Evolutionary conservation across 192 early-diverging fungal species (phyloP), one percentile per base, ranked within the genome.

Genomic region (Coemansia sp.): DNA sequence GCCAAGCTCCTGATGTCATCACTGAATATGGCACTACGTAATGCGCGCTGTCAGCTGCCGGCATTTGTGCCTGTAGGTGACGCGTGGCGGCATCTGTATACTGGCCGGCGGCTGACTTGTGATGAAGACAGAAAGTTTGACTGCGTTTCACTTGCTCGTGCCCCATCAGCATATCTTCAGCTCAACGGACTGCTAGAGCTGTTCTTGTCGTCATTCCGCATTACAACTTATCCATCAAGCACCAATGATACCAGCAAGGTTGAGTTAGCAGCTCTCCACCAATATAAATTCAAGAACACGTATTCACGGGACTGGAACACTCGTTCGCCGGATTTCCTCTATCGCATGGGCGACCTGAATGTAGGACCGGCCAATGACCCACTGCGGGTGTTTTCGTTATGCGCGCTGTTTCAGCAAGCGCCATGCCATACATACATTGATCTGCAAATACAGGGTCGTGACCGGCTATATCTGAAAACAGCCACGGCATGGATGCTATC

Each of bases 11-110:
- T 88, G 13, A 63, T 85, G 35, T 86, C 86, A 2, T 83, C 86
- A n/a, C 82, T 85, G 64, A 79, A 82, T 26, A 84, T 87, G 45
- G 85, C 86, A 0, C 77, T 85, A 38, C 81, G 82, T 37, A 88
- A 86, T 68, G 83, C 78, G 14, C 80, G 70, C 30, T 90, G 88
- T 63, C 80, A 78, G 55, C 66, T 86, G 40, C 84, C 84, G 8
- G 78, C 80, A 18, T 86, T 83, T 77, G 80, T 80, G 20, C 84
- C 84, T 2, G 70, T 79, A 5, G 66, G 66, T 26, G 77, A 79
- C 21, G 70, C 72, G 35, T 76, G 72, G 72, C 66, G 72, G 39
- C 57, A 35, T 21, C 55, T 76, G 44, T 76, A 61, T 33, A 76
- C 72, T 0, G 72, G 72, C 45, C 55, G 66, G 36, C 44, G 53